phyloP scores from a whole-genome alignment of 345 rosid genomes.

The Eucalyptus virginea region DNA sequence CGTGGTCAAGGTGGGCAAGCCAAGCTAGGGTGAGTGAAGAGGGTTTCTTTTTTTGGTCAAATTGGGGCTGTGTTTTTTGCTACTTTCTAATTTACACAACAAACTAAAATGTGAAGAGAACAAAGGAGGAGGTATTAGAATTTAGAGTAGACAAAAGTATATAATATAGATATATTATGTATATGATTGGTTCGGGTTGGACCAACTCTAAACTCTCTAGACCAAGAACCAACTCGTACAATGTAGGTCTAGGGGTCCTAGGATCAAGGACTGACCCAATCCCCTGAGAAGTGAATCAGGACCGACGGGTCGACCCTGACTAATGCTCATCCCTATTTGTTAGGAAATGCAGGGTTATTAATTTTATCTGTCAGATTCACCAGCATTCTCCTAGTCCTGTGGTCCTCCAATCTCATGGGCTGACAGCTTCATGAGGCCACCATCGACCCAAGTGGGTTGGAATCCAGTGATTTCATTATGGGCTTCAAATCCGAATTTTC shows the following conservation, averaged over 20 bases:
- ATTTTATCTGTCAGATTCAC: neutral
- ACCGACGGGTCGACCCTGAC: rapidly evolving
- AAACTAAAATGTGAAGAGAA: no score
- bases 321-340: no score
- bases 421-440: neutral
- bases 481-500: neutral
- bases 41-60: no score
- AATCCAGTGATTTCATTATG: neutral
- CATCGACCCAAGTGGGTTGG: neutral
- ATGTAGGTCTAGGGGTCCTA: neutral
- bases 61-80: no score
- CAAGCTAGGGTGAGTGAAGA: no score
- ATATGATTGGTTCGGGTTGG: rapidly evolving
- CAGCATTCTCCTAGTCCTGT: neutral
- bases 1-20: no score
- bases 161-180: no score
- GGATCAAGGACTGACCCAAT: rapidly evolving
- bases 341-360: neutral
- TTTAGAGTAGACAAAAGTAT: no score
- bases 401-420: neutral
- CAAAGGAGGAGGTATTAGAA: no score
- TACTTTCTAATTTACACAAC: neutral
- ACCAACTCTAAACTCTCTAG: rapidly evolving
- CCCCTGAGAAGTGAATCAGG: rapidly evolving
- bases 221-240: rapidly evolving